Base-by-base conservation (phyloP, 768 basidiomycete genomes). In the Amyloporia xantha region DNA sequence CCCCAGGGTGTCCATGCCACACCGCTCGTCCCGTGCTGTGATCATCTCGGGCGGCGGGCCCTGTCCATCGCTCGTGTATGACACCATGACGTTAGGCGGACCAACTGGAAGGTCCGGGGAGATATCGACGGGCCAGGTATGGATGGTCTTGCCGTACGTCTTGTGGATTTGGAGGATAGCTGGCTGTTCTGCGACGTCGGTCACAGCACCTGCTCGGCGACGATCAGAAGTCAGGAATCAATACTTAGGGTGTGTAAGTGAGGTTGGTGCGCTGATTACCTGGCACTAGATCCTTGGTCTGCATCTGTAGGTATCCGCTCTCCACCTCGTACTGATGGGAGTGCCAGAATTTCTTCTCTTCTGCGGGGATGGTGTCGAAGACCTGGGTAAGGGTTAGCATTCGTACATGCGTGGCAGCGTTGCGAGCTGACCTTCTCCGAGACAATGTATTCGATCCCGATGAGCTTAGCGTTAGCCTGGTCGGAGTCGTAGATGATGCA, bases 381-480 rank as follows among this genome's bases (percentile, higher is more conserved):
- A 65, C 49, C 30, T 33, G 9, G 30, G 30, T 33, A 7, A 33
- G 30, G 9, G 30, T 15, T 7, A 7, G 30, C 30, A 33, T 33
- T 15, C 9, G 30, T n/a, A n/a, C n/a, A n/a, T n/a, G n/a, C n/a
- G n/a, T n/a, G n/a, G n/a, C n/a, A n/a, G n/a, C n/a, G n/a, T n/a
- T n/a, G 7, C 7, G 30, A 7, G 15, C 30, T 62, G 54, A 67
- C 62, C 50, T 72, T 63, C 43, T 74, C 73, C 6, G 68, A 65
- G 12, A 78, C 62, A 47, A 78, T 68, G 52, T 79, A 79, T 56
- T 78, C 77, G 37, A 79, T 72, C 17, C 76, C 77, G 45, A 79
- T 76, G 43, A 78, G 60, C 36, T 71, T 66, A 4, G 77, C 76
- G 35, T 69, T 63, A 12, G 68, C 63, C 36, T 64, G 59, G 47